Conservation (phyloP, 2,329 filamentous ascomycete species). For the Tolypocladium capitatum region DNA sequence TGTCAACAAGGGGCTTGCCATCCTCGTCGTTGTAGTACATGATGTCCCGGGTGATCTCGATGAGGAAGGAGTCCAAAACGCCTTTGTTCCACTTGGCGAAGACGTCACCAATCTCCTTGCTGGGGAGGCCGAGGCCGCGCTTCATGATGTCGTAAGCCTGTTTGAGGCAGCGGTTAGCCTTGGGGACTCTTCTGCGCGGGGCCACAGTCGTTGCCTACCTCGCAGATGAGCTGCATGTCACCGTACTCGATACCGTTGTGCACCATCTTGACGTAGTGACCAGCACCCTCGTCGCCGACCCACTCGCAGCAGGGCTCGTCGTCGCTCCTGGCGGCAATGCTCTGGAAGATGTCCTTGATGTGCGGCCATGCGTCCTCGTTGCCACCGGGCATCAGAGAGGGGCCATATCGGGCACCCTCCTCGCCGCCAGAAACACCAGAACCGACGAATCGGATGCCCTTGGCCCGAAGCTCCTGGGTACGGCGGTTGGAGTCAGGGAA, state of each 20-base stretch:
- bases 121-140: slow-evolving; percentile 76
- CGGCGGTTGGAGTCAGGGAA: slow-evolving; percentile 98
- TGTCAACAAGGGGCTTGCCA: slow-evolving; percentile 82
- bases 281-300: slow-evolving; percentile 98
- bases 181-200: neutral
- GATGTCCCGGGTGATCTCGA: slow-evolving; percentile 97
- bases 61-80: slow-evolving; percentile 96
- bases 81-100: slow-evolving; percentile 97
- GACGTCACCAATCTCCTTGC: slow-evolving; percentile 93
- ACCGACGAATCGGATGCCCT: slow-evolving; percentile 93
- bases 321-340: slow-evolving; percentile 94
- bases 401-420: slow-evolving; percentile 95
- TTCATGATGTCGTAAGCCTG: slow-evolving; percentile 99
- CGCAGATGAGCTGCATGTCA: slow-evolving; percentile 99
- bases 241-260: slow-evolving; percentile 99
- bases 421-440: slow-evolving; percentile 97
- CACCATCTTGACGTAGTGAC: slow-evolving; percentile 99
- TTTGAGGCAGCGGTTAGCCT: neutral
- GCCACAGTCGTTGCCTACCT: slow-evolving; percentile 46
- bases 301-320: slow-evolving; percentile 97
- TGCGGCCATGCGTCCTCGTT: slow-evolving; percentile 95
- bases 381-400: slow-evolving; percentile 97
- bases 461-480: slow-evolving; percentile 70
- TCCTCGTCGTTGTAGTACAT: slow-evolving; percentile 98
- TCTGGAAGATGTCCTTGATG: slow-evolving; percentile 99